Evolutionary conservation across 2,329 filamentous ascomycete genomes (phyloP).

Genomic region (Diaporthe sp.): DNA sequence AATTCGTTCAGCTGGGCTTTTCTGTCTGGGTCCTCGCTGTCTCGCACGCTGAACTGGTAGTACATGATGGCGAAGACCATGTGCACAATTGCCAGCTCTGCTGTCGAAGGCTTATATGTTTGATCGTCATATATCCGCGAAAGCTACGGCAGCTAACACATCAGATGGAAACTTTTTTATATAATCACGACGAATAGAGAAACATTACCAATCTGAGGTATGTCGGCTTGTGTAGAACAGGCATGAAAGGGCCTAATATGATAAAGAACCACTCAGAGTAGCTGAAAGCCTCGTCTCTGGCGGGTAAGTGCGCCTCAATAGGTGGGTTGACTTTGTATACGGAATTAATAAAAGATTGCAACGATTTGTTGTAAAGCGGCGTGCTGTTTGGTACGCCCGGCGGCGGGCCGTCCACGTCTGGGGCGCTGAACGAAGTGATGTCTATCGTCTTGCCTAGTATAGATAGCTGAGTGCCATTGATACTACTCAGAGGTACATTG

Average conservation of each 20-base stretch:
- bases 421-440: conserved; percentile 77
- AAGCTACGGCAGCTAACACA: conserved; percentile 58
- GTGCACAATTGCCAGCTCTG: conserved; percentile 79
- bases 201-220: conserved; percentile 75
- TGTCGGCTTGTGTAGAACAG: conserved; percentile 82
- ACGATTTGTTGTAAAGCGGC: conserved; percentile 78
- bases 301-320: conserved; percentile 72
- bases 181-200: conserved; percentile 12
- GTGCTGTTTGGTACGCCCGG: conserved; percentile 56
- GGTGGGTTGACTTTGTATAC: conserved; percentile 71
- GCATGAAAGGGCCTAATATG: conserved; percentile 78
- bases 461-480: conserved; percentile 82
- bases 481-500: conserved; percentile 76
- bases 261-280: conserved; percentile 84
- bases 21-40: conserved; percentile 68
- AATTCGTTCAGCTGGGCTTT: conserved; percentile 70
- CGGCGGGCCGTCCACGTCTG: conserved; percentile 74
- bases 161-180: neutral
- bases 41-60: conserved; percentile 82
- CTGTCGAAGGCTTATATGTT: conserved; percentile 70
- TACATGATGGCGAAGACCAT: conserved; percentile 85
- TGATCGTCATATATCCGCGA: conserved; percentile 78
- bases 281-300: conserved; percentile 73
- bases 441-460: conserved; percentile 86
- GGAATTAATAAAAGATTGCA: conserved; percentile 77